Evolutionary conservation across 2,329 filamentous ascomycete genomes (phyloP), one percentile per base, ranked within the genome.

Genomic region (Penicillium psychrosexuale): DNA sequence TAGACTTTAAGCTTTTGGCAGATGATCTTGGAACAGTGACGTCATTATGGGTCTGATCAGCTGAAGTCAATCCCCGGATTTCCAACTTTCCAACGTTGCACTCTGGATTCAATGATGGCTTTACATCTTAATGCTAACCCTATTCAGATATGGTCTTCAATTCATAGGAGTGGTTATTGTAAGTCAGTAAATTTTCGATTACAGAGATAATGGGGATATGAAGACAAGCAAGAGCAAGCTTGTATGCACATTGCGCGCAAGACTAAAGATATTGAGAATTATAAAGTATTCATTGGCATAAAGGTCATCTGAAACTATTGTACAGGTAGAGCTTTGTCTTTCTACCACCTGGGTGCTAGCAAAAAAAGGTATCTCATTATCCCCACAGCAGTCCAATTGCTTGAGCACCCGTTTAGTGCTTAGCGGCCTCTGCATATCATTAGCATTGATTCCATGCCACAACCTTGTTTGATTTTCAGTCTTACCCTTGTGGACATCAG

Each of bases 401-500:
- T 3, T 33, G 27, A 12, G 15, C n/a, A 11, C 15, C 11, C 12
- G 3, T 40, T 44, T 45, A 54, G 19, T 54, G 39, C 52, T 54
- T 54, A 45, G 38, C n/a, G 39, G 46, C 39, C 28, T 54, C 52
- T 54, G 33, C 11, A 31, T 24, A 39, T 45, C 3, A 24, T 54
- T 50, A 54, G 52, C 17, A 33, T 37, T 17, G 1, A 28, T 17
- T 33, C 38, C 1, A 31, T 2, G 11, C 1, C n/a, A 7, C 3
- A 22, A 3, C 1, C 9, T 19, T 8, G n/a, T 8, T 28, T 12
- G 3, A 3, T 3, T 17, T n/a, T 0, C 5, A 12, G 9, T 11
- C 48, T 47, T 43, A 55, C 53, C 53, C 48, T 55, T 55, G 48
- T 58, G 28, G 36, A 45, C 49, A 36, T 55, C 53, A 2, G 56